Evolutionary conservation across 2,329 filamentous ascomycete species (phyloP).

Genomic region (Metarhizium brunneum): DNA sequence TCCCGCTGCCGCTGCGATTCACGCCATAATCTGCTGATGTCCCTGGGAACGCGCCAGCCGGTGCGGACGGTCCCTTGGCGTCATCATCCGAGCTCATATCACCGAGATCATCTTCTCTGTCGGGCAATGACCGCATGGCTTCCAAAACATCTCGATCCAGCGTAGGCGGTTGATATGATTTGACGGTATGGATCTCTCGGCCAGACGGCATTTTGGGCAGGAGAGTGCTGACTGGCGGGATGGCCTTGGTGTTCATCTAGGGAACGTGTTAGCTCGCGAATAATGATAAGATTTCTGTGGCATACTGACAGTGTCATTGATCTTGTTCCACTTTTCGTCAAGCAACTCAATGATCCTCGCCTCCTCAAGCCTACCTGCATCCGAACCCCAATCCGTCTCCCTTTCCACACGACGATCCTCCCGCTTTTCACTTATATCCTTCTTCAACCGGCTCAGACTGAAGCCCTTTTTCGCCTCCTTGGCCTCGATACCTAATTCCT

Average conservation of each 20-base stretch:
- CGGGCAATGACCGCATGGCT: conserved; percentile 38
- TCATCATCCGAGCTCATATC: conserved; percentile 31
- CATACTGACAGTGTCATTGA: conserved; percentile 74
- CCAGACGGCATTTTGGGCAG: conserved; percentile 77
- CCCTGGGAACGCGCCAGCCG: conserved; percentile 43
- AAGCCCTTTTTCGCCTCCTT: conserved; percentile 42
- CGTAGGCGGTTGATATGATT: conserved; percentile 54
- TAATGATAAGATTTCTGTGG: fast-evolving
- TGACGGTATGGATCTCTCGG: conserved; percentile 70
- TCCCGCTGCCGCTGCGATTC: conserved; percentile 20
- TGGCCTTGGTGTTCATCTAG: conserved; percentile 68
- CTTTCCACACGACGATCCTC: conserved; percentile 75
- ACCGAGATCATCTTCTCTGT: conserved; percentile 23
- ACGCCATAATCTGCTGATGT: conserved; percentile 28
- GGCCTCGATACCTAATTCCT: conserved; percentile 59
- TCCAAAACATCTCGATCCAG: conserved; percentile 59
- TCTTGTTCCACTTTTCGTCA: conserved; percentile 79
- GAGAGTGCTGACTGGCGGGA: conserved; percentile 64
- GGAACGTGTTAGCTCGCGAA: not conserved
- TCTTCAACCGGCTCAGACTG: conserved; percentile 57
- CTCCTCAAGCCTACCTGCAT: conserved; percentile 81
- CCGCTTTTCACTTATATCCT: conserved; percentile 64
- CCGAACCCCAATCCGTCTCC: conserved; percentile 64
- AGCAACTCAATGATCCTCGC: conserved; percentile 78
- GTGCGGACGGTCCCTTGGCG: conserved; percentile 17